Conservation (phyloP, 2,329 filamentous ascomycete genomes). For the Capronia epimyces region DNA sequence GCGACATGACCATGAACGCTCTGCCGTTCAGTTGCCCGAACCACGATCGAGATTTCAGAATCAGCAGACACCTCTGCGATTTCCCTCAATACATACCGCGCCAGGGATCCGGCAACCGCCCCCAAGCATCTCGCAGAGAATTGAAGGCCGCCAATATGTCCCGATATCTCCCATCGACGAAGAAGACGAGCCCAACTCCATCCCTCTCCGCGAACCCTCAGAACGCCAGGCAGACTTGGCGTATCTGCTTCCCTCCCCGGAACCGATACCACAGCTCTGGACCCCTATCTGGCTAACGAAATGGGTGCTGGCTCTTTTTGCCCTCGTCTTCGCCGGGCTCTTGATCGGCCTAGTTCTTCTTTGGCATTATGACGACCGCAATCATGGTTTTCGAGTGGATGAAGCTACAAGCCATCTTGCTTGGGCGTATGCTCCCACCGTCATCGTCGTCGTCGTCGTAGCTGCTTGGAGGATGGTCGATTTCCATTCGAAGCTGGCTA, state of each 20-base stretch:
- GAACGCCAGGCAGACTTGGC: conserved; percentile 6
- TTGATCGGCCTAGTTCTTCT: conserved; percentile 22
- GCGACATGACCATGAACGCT: conserved; percentile 11
- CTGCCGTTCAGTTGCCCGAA: conserved; percentile 16
- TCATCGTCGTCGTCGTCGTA: conserved; percentile 32
- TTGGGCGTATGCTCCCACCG: conserved; percentile 28
- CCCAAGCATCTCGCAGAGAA: conserved; percentile 7
- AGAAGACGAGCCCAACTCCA: conserved; percentile 22
- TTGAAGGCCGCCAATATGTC: conserved; percentile 14
- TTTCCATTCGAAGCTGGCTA: conserved; percentile 32
- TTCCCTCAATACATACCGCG: conserved; percentile 18
- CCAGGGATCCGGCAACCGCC: conserved; percentile 4
- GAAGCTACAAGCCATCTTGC: conserved; percentile 23
- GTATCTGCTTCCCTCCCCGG: conserved; percentile 6
- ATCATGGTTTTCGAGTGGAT: conserved; percentile 22
- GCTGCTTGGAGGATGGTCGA: conserved; percentile 34
- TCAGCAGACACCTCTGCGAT: conserved; percentile 12
- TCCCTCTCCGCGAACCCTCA: conserved; percentile 12
- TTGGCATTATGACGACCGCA: conserved; percentile 17
- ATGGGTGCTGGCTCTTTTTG: conserved; percentile 21
- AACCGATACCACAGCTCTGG: conserved; percentile 21
- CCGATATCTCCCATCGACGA: conserved; percentile 22
- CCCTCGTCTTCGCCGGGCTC: conserved; percentile 16
- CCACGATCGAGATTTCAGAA: conserved; percentile 1
- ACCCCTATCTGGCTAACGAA: conserved; percentile 27